These are phyloP conservation scores for Penium margaritaceum DNA, from an alignment of 139 green algal genomes.

Conservation along the genomic window DNA sequence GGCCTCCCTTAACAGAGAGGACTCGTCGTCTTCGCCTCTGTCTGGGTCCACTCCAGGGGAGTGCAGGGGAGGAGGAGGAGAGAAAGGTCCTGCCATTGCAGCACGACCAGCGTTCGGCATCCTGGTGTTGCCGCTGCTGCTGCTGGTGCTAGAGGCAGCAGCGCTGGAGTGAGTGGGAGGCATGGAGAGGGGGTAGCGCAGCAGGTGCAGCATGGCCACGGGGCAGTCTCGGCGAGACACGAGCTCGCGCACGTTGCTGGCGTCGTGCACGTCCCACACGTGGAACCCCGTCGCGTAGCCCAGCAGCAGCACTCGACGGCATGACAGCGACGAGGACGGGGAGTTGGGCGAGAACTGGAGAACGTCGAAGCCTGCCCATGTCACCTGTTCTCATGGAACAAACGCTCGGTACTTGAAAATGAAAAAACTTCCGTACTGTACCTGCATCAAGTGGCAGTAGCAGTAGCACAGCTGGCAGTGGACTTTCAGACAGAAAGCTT, in stretches of 20 bases:
- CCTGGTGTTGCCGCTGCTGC: neutral
- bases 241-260: slow-evolving; percentile 32
- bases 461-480: neutral
- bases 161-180: neutral
- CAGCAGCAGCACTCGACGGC: slow-evolving; percentile 30
- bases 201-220: slow-evolving; percentile 12
- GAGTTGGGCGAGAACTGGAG: slow-evolving; percentile 20
- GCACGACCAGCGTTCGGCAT: neutral
- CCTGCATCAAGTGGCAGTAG: no score
- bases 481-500: neutral
- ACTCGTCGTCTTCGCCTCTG: no score
- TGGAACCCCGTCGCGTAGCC: slow-evolving; percentile 39
- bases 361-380: slow-evolving; percentile 35
- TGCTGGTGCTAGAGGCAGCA: neutral
- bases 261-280: slow-evolving; percentile 41
- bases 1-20: no score
- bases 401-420: neutral
- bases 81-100: neutral
- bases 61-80: neutral
- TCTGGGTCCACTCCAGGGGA: no score
- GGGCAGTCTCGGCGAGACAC: slow-evolving; percentile 38
- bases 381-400: slow-evolving; percentile 37
- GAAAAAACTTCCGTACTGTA: no score
- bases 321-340: neutral
- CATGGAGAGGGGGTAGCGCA: slow-evolving; percentile 10